phyloP scores from a whole-genome alignment of 2,329 filamentous ascomycete genomes.

The Calonectria montana region DNA sequence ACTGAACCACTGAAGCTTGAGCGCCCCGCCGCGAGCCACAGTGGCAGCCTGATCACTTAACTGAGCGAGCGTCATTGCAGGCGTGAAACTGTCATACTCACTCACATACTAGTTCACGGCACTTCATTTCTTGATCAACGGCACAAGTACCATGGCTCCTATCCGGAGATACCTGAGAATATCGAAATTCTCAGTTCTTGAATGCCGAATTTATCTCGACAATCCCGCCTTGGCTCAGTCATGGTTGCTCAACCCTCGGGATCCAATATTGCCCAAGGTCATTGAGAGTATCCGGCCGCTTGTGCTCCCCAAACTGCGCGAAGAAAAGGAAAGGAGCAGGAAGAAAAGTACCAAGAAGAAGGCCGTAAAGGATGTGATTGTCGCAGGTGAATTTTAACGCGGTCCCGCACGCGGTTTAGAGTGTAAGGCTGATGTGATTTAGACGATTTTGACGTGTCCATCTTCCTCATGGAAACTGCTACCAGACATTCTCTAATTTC shows the following conservation, averaged over 20 bases:
- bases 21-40: slow-evolving; percentile 30
- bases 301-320: slow-evolving; percentile 89
- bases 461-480: slow-evolving; percentile 89
- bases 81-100: slow-evolving; percentile 2
- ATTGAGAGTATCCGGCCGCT: slow-evolving; percentile 87
- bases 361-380: slow-evolving; percentile 87
- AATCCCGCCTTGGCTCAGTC: slow-evolving; percentile 84
- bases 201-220: slow-evolving; percentile 95
- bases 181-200: slow-evolving; percentile 92
- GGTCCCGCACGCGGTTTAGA: not conserved
- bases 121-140: slow-evolving; percentile 3
- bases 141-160: slow-evolving; percentile 74
- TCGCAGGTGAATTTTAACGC: slow-evolving; percentile 69
- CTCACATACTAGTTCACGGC: slow-evolving; percentile 12
- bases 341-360: slow-evolving; percentile 79
- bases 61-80: slow-evolving; percentile 5
- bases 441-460: slow-evolving; percentile 97
- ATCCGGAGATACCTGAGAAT: slow-evolving; percentile 91
- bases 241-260: slow-evolving; percentile 84
- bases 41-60: slow-evolving; percentile 36
- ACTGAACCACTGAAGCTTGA: slow-evolving; percentile 31
- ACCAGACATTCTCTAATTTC: slow-evolving; percentile 88
- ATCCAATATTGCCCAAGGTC: slow-evolving; percentile 82
- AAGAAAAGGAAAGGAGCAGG: slow-evolving; percentile 76
- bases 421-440: slow-evolving; percentile 31